A percentile compares a stretch with the other conserved stretches of the same genome.
Conservation (phyloP, 495 filamentous ascomycete genomes). For the Achaetomiella virescens region DNA sequence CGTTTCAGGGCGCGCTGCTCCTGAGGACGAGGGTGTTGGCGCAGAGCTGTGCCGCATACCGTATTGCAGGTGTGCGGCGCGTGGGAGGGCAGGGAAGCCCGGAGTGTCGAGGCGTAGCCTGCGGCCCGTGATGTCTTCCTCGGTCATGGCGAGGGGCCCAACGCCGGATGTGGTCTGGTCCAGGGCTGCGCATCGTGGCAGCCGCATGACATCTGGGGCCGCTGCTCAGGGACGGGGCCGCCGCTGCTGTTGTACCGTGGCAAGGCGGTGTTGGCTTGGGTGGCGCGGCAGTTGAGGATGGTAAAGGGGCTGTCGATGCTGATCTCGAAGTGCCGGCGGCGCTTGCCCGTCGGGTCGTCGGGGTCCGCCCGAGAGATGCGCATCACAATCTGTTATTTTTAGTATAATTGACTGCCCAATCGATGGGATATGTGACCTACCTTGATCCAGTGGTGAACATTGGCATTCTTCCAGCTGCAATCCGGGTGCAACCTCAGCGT, state of each 20-base stretch:
- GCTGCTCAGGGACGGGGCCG: slow-evolving; percentile 35
- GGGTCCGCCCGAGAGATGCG: slow-evolving; percentile 83
- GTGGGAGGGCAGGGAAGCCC: slow-evolving; percentile 19
- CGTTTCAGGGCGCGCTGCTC: slow-evolving; percentile 10
- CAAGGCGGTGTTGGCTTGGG: slow-evolving; percentile 81
- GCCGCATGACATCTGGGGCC: slow-evolving; percentile 59
- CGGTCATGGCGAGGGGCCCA: slow-evolving; percentile 20
- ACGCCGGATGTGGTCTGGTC: slow-evolving; percentile 33
- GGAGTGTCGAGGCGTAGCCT: slow-evolving; percentile 20
- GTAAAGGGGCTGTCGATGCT: slow-evolving; percentile 98
- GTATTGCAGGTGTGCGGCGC: slow-evolving; percentile 27
- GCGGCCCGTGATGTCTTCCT: slow-evolving; percentile 18
- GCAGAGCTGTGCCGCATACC: slow-evolving; percentile 5
- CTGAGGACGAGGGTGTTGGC: slow-evolving; percentile 14
- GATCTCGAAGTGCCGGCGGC: slow-evolving; percentile 93
- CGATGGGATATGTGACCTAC: slow-evolving; percentile 42
- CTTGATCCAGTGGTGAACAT: slow-evolving; percentile 99
- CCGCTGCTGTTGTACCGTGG: slow-evolving; percentile 73
- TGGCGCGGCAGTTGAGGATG: slow-evolving; percentile 88
- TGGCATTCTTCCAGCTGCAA: slow-evolving; percentile 92
- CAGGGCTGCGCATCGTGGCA: slow-evolving; percentile 63
- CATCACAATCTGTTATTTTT: slow-evolving; percentile 72
- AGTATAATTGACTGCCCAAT: not conserved
- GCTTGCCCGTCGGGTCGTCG: slow-evolving; percentile 65
- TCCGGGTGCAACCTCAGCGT: slow-evolving; percentile 75